Base-by-base conservation (phyloP, 305 asterid species). In the Solanum hybrid region DNA sequence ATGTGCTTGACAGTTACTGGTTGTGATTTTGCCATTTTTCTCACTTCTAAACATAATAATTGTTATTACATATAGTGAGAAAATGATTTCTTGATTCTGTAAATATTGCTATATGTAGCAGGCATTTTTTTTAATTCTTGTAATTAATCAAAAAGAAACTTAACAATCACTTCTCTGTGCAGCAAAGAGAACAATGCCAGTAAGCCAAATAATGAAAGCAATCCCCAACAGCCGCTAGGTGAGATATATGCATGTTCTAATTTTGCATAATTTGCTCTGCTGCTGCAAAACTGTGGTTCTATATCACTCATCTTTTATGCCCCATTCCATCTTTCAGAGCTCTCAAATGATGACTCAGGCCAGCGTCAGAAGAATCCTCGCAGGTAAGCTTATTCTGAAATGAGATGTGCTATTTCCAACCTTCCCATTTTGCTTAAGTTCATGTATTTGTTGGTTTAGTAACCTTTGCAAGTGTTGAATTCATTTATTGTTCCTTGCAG, bases 351-450 rank as follows among this genome's bases (percentile, higher is more conserved):
- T 84, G 98, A 97, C 85, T 92, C 93, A 88, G 96, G 96, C 83
- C 99, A 94, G 91, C 95, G 97, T 91, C 99, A 95, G 91, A 97
- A 96, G 94, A 96, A 94, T 92, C 97, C 98, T 91, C 98, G 98
- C 91, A 95, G 98, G 99, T 91, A 92, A 89, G 94, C 90, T 90
- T 85, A 70, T 90, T 89, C 87, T 45, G 20, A 51, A 84, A 51
- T 86, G 88, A 61, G 77, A 81, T 80, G 41, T 36, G 70, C 88
- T 85, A 22, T 57, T 51, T 57, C 41, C 88, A 51, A n/a, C 76
- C 41, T 51, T 83, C 7, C 41, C 76, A 15, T 51, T 51, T 84
- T 57, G 88, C 77, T 86, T 12, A 32, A 85, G 39, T 33, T 31
- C 77, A 32, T 85, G 41, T 57, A 20, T 85, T 83, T 84, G 31